Evolutionary conservation across 2,329 filamentous ascomycete genomes (phyloP), one percentile per base, ranked within the genome.

Genomic region (Rosellinia necatrix): DNA sequence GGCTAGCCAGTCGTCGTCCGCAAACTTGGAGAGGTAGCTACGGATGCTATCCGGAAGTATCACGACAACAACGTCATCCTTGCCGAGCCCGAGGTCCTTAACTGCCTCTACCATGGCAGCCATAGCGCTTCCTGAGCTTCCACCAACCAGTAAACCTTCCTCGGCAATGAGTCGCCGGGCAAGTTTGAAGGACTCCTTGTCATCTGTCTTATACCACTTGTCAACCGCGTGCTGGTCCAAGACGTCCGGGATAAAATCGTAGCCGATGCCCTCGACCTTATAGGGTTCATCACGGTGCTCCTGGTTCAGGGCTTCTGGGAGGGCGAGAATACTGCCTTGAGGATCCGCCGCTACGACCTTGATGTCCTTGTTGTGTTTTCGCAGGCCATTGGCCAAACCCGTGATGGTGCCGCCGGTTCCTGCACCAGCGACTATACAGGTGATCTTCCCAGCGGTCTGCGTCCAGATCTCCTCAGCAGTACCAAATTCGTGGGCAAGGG

Each of bases 261-360:
- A 99, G 17, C 94, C 94, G 68, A 99, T 99, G 38, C 94, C 94
- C 77, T 99, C 94, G 1, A 99, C 94, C 78, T 99, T 97, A 80
- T 99, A 99, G 1, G 87, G 80, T 73, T 91, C 86, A 69, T 97
- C 93, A 58, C 84, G 82, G 70, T 87, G 84, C 62, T 90, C 88
- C 43, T 90, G 80, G 73, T 99, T 99, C 64, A 99, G 78, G 5
- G 74, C 68, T 64, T 89, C 85, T 2, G 94, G 94, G 27, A 96
- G 69, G 8, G 94, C 94, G 44, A 99, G 81, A 64, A 97, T 92
- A 56, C 91, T 96, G 49, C 94, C 94, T 46, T 92, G 84, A 0
- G 94, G 94, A 74, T 99, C 94, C 4, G 93, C 94, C 3, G 91
- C 92, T 51, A 99, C 85, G 59, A 97, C 85, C 78, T 94, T 94